Evolutionary conservation across 164 flowering plant genomes (phyloP).

Genomic region (Chimonanthus salicifolius): DNA sequence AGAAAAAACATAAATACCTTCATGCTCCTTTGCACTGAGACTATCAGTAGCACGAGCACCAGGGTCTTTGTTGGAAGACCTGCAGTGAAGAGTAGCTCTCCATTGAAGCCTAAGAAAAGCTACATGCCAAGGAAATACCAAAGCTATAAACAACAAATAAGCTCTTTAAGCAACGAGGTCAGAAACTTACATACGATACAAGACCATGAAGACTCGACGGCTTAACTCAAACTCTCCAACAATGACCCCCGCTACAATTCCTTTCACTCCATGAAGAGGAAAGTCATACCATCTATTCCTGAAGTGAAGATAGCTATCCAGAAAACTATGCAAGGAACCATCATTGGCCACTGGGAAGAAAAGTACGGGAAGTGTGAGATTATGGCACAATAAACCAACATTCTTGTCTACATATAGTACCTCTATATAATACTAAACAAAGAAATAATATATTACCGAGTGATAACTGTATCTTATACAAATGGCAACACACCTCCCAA

Average conservation of each 20-base stretch:
- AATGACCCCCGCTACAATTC: constrained; percentile 81
- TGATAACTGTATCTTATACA: background rate
- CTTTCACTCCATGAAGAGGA: constrained; percentile 74
- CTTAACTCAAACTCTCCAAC: constrained; percentile 83
- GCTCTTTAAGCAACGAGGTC: background rate
- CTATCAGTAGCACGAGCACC: constrained; percentile 59
- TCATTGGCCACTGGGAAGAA: constrained; percentile 64
- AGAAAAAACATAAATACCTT: constrained; percentile 40
- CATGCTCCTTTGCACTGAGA: constrained; percentile 71
- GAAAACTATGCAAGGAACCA: constrained; percentile 63
- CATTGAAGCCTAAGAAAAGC: background rate
- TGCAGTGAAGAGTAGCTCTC: constrained; percentile 20
- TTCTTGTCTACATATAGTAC: background rate
- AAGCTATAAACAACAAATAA: background rate
- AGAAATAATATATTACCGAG: background rate
- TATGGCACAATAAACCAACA: background rate
- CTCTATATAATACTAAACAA: background rate
- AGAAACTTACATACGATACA: constrained; percentile 79
- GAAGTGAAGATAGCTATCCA: constrained; percentile 86
- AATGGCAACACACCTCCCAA: no score
- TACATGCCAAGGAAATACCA: background rate
- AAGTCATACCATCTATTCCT: constrained; percentile 98
- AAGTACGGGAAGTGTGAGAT: constrained; percentile 3
- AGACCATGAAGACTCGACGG: constrained; percentile 83
- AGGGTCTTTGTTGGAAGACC: constrained; percentile 88